Percentiles rank a stretch among this genome's conserved stretches.
Conservation (phyloP, 139 green algal species). For the Tetraselmis striata region DNA sequence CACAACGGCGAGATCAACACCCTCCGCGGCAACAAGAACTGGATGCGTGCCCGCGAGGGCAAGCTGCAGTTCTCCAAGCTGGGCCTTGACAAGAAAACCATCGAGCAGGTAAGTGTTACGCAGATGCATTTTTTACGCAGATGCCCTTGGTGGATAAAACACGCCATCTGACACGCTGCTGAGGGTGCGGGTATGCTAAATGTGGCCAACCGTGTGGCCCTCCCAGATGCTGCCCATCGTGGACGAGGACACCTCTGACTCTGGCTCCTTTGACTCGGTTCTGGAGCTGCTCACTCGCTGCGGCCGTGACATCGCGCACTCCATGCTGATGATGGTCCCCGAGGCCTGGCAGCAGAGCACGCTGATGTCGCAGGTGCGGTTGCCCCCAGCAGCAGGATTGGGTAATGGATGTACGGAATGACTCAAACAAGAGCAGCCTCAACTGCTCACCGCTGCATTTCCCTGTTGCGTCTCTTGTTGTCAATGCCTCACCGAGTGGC, state of each 20-base stretch:
- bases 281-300: constrained; percentile 81
- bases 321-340: constrained; percentile 96
- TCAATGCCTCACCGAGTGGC: not conserved
- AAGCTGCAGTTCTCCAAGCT: constrained; percentile 69
- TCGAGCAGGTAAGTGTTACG: constrained; percentile 45
- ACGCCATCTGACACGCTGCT: too few relatives aligned
- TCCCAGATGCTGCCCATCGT: constrained; percentile 81
- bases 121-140: too few relatives aligned
- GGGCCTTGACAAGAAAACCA: constrained; percentile 51
- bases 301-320: constrained; percentile 76
- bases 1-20: constrained; percentile 96
- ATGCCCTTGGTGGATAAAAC: too few relatives aligned
- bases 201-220: too few relatives aligned
- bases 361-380: constrained; percentile 57
- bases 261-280: constrained; percentile 78
- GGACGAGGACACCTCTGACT: constrained; percentile 73
- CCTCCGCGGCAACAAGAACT: constrained; percentile 75
- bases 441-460: too few relatives aligned
- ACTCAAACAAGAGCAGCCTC: too few relatives aligned
- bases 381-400: too few relatives aligned
- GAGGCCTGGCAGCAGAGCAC: constrained; percentile 90
- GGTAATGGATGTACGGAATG: too few relatives aligned
- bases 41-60: constrained; percentile 89
- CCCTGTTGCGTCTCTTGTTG: not conserved
- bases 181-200: too few relatives aligned